These are phyloP conservation scores for Megacollybia marginata DNA, from an alignment of 768 basidiomycete species.

Conservation along the genomic window DNA sequence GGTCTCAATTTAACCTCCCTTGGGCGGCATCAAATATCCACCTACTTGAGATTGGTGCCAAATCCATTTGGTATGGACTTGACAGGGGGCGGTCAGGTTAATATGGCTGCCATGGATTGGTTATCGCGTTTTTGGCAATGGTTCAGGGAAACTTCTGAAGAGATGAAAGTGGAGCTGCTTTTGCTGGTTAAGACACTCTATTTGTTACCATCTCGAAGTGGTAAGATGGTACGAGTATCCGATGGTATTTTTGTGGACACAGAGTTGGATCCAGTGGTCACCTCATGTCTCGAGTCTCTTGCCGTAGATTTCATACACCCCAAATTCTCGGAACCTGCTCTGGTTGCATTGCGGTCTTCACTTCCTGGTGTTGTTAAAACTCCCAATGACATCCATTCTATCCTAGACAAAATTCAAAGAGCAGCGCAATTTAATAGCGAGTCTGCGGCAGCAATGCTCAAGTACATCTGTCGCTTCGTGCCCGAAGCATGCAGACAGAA, in stretches of 20 bases:
- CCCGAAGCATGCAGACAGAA: conserved; percentile 6
- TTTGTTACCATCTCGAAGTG: conserved; percentile 26
- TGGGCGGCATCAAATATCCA: conserved; percentile 14
- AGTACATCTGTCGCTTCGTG: conserved; percentile 9
- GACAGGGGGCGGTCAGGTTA: conserved; percentile 6
- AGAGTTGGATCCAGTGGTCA: conserved; percentile 13
- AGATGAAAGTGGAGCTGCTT: conserved; percentile 13
- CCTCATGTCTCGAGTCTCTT: conserved; percentile 16
- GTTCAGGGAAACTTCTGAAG: conserved; percentile 19
- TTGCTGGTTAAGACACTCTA: conserved; percentile 13
- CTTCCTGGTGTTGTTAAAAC: conserved; percentile 9
- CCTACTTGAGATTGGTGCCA: conserved; percentile 21
- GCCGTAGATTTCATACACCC: conserved; percentile 27
- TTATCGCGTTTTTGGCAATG: conserved; percentile 38
- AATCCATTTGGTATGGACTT: conserved; percentile 17
- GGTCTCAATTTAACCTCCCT: conserved; percentile 26
- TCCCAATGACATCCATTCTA: conserved; percentile 20
- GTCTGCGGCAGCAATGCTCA: conserved; percentile 3
- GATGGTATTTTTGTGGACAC: conserved; percentile 20
- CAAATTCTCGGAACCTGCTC: conserved; percentile 12
- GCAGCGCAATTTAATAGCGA: conserved; percentile 3
- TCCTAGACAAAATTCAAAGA: conserved; percentile 21
- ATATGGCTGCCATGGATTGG: conserved; percentile 19
- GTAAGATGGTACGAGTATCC: conserved; percentile 15
- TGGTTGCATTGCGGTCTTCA: conserved; percentile 1